phyloP scores from a whole-genome alignment of 2,329 filamentous ascomycete genomes.

The Aspergillus neoniger region DNA sequence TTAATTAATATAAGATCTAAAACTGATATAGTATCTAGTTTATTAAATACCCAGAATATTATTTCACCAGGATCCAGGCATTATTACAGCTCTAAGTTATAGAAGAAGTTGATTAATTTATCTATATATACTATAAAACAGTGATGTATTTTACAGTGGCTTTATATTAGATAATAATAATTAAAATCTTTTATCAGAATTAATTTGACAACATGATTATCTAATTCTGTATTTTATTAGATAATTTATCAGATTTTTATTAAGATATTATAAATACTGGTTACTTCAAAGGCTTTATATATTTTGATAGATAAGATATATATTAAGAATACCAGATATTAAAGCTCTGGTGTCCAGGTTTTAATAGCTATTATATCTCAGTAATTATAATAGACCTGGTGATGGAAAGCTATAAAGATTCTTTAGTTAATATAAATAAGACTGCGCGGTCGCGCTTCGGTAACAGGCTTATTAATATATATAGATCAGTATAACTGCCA shows the following conservation, averaged over 20 bases:
- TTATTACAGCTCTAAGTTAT: slow-evolving; percentile 7
- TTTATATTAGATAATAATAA: slow-evolving; percentile 16
- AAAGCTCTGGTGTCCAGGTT: slow-evolving; percentile 17
- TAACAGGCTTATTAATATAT: not conserved
- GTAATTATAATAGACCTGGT: slow-evolving; percentile 26
- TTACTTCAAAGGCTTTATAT: not conserved
- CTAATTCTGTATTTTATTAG: not conserved
- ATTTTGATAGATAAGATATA: slow-evolving; percentile 16
- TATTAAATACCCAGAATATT: slow-evolving; percentile 12
- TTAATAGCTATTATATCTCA: slow-evolving; percentile 26
- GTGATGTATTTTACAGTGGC: slow-evolving; percentile 6
- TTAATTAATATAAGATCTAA: slow-evolving; percentile 23
- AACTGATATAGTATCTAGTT: slow-evolving; percentile 14
- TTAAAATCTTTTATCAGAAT: slow-evolving; percentile 22
- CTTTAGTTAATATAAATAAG: slow-evolving; percentile 28
- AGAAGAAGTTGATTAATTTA: slow-evolving; percentile 15
- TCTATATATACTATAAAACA: slow-evolving; percentile 10
- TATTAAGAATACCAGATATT: slow-evolving; percentile 23
- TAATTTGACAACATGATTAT: slow-evolving; percentile 2
- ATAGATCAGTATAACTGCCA: slow-evolving; percentile 29
- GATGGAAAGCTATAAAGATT: slow-evolving; percentile 26
- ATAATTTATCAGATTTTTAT: not conserved
- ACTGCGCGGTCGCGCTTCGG: slow-evolving; percentile 16
- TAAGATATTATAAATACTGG: not conserved
- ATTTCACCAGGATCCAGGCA: slow-evolving; percentile 11